Evolutionary conservation across 2,329 filamentous ascomycete species (phyloP).

Genomic region (Aspergillus fumigatiaffinis): DNA sequence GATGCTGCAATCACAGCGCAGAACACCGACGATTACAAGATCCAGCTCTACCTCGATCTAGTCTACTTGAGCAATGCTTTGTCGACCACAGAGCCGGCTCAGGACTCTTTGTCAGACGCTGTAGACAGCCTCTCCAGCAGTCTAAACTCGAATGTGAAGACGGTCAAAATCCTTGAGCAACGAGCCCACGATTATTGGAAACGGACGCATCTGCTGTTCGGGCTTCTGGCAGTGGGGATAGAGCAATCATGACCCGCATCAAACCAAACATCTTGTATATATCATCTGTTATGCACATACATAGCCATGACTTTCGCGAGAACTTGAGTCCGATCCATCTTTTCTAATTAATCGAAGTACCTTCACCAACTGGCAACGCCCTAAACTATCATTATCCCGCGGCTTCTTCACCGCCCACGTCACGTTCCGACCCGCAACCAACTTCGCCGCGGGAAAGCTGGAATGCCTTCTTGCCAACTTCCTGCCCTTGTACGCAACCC

Average conservation of each 20-base stretch:
- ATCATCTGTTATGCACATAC: background rate
- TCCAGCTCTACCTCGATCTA: conserved; percentile 38
- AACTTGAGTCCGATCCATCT: background rate
- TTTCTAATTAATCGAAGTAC: background rate
- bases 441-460: conserved; percentile 25
- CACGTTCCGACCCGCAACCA: conserved; percentile 11
- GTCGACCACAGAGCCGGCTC: conserved; percentile 7
- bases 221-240: conserved; percentile 54
- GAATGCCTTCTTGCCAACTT: conserved; percentile 1
- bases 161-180: conserved; percentile 55
- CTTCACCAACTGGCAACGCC: background rate
- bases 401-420: conserved; percentile 20
- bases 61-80: conserved; percentile 30
- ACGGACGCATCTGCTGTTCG: conserved; percentile 77
- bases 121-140: conserved; percentile 44
- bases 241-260: conserved; percentile 4
- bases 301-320: background rate
- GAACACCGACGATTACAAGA: conserved; percentile 28
- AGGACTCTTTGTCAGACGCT: conserved; percentile 41
- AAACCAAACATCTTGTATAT: background rate
- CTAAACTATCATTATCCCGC: background rate
- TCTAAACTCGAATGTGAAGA: conserved; percentile 48
- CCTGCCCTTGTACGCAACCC: background rate
- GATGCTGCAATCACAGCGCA: conserved; percentile 5
- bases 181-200: conserved; percentile 75